These are phyloP conservation scores for Claviceps sp. DNA, from an alignment of 2,329 filamentous ascomycete species.

Conservation along the genomic window DNA sequence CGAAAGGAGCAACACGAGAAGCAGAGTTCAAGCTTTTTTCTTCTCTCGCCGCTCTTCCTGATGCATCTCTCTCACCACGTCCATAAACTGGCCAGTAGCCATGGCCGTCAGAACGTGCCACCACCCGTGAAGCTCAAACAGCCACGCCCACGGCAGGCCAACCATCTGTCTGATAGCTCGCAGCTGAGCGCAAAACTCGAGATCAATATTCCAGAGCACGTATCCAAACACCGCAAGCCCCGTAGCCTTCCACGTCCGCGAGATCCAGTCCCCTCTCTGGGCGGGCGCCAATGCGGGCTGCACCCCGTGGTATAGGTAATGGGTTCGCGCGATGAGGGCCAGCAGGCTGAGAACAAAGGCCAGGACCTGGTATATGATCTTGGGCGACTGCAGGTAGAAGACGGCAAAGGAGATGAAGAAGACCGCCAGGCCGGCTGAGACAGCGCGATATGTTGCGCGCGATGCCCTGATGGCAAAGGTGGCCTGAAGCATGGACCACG, in stretches of 20 bases:
- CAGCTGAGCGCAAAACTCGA: conserved; percentile 35
- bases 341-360: conserved; percentile 23
- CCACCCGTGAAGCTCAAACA: conserved; percentile 49
- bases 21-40: not conserved
- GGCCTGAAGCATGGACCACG: conserved; percentile 37
- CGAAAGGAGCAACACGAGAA: not conserved
- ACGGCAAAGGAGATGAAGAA: conserved; percentile 27
- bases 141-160: conserved; percentile 40
- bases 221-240: conserved; percentile 31
- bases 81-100: conserved; percentile 31
- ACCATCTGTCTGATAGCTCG: conserved; percentile 28
- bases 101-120: conserved; percentile 49
- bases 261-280: conserved; percentile 14
- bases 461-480: conserved; percentile 31
- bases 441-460: conserved; percentile 15
- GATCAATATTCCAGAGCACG: conserved; percentile 43
- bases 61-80: conserved; percentile 15
- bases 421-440: conserved; percentile 25
- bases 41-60: conserved; percentile 8
- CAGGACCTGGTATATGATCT: conserved; percentile 29
- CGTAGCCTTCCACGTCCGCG: conserved; percentile 16
- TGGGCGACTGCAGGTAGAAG: conserved; percentile 28
- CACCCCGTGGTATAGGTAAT: conserved; percentile 21
- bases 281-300: conserved; percentile 15
- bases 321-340: conserved; percentile 19